Evolutionary conservation across 495 filamentous ascomycete species (phyloP).

Genomic region (Geoglossum glabrum): DNA sequence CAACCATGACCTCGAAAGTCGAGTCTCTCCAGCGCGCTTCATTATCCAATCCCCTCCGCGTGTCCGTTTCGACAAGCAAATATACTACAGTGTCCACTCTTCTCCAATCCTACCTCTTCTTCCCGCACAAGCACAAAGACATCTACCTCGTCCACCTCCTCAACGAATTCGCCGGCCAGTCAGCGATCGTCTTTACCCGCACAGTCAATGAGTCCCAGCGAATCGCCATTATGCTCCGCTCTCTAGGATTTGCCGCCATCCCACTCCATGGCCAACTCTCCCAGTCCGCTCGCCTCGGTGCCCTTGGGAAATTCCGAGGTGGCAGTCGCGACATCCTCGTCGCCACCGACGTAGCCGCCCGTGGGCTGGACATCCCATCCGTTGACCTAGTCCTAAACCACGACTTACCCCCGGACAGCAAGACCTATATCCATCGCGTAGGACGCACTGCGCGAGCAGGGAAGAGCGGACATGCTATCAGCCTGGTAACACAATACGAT

Average conservation of each 20-base stretch:
- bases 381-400: constrained; percentile 82
- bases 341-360: constrained; percentile 87
- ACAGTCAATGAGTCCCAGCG: constrained; percentile 84
- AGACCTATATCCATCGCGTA: constrained; percentile 90
- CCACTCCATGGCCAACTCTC: constrained; percentile 81
- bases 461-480: constrained; percentile 63
- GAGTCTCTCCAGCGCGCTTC: constrained; percentile 80
- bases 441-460: constrained; percentile 86
- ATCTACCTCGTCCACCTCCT: constrained; percentile 70
- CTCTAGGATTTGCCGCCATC: constrained; percentile 66
- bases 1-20: constrained; percentile 82
- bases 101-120: constrained; percentile 61
- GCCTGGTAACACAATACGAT: constrained; percentile 79
- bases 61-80: constrained; percentile 54
- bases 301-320: constrained; percentile 70
- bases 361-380: constrained; percentile 84
- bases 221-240: constrained; percentile 58
- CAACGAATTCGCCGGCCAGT: constrained; percentile 67
- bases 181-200: constrained; percentile 75
- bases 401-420: constrained; percentile 62
- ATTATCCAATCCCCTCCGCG: constrained; percentile 53
- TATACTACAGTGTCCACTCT: constrained; percentile 80
- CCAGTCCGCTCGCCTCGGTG: constrained; percentile 64
- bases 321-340: constrained; percentile 64
- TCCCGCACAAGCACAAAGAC: constrained; percentile 83